These are phyloP conservation scores for Holtermanniella nyarrowii DNA, from an alignment of 768 basidiomycete genomes.

Conservation along the genomic window DNA sequence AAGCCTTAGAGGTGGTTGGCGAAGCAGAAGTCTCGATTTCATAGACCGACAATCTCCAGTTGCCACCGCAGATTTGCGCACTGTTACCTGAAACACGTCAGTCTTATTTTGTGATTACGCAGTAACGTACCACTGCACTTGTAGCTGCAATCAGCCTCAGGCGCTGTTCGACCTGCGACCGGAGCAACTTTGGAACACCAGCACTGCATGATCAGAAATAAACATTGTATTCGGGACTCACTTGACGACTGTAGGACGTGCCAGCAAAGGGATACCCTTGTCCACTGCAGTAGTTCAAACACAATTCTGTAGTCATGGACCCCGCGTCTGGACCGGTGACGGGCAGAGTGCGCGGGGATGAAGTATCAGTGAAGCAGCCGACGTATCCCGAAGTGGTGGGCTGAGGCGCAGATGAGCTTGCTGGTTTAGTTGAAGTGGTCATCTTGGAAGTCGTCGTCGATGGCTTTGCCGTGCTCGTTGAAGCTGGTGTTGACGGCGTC, in stretches of 20 bases:
- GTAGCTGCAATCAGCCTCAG: background rate
- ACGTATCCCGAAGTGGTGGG: background rate
- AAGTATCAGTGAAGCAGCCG: background rate
- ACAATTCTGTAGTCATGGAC: background rate
- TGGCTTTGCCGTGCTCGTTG: background rate
- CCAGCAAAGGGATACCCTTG: too few relatives aligned
- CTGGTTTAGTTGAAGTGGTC: background rate
- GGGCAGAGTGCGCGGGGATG: background rate
- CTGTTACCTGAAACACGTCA: background rate
- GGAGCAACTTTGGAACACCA: too few relatives aligned
- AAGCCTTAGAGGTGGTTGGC: background rate
- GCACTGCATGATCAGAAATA: too few relatives aligned
- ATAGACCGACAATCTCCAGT: too few relatives aligned
- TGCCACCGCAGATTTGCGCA: background rate
- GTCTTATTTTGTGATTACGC: background rate
- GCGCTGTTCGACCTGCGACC: background rate
- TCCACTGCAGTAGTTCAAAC: background rate
- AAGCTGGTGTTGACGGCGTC: background rate
- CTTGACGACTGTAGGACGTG: too few relatives aligned
- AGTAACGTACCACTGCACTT: conserved; percentile 1
- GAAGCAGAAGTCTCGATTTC: too few relatives aligned
- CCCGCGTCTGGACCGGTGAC: conserved; percentile 3
- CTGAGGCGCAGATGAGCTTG: background rate
- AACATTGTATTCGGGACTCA: too few relatives aligned
- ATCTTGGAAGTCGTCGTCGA: conserved; percentile 3